Percentiles rank a stretch among this genome's conserved stretches.
Evolutionary conservation across 306 rosid species (phyloP).

Genomic region (Medicago arabica): DNA sequence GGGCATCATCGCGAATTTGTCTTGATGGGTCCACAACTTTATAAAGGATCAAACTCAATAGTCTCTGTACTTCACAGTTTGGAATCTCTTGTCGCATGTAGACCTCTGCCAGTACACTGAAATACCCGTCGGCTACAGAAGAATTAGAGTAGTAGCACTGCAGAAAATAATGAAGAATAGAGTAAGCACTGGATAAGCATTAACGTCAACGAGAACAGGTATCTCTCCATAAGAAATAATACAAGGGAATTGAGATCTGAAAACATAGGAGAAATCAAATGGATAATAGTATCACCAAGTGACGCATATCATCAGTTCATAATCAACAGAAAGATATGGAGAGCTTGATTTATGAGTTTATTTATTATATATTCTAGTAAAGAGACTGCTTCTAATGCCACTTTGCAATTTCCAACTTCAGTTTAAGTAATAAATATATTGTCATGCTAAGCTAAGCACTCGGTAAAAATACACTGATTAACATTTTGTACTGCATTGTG

Average conservation of each 20-base stretch:
- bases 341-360: constrained; percentile 22
- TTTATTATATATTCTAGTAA: constrained; percentile 10
- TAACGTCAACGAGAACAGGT: constrained; percentile 16
- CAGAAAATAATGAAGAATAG: constrained; percentile 54
- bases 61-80: constrained; percentile 96
- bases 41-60: constrained; percentile 93
- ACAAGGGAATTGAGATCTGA: constrained; percentile 24
- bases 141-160: constrained; percentile 97
- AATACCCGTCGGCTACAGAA: constrained; percentile 99
- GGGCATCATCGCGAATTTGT: constrained; percentile 99
- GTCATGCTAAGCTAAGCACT: constrained; percentile 2
- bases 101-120: constrained; percentile 99
- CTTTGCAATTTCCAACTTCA: neutral
- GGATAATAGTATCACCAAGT: constrained; percentile 13
- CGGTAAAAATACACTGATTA: neutral
- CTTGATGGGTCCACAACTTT: constrained; percentile 99
- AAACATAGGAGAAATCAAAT: constrained; percentile 34
- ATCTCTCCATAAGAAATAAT: constrained; percentile 19
- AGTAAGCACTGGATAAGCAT: constrained; percentile 70
- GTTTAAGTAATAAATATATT: constrained; percentile 1
- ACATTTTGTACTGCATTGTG: constrained; percentile 16
- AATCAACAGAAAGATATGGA: constrained; percentile 8
- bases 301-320: constrained; percentile 4
- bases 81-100: constrained; percentile 99
- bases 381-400: neutral